Conservation (phyloP, 768 basidiomycete species). For the Podaxis sp. region DNA sequence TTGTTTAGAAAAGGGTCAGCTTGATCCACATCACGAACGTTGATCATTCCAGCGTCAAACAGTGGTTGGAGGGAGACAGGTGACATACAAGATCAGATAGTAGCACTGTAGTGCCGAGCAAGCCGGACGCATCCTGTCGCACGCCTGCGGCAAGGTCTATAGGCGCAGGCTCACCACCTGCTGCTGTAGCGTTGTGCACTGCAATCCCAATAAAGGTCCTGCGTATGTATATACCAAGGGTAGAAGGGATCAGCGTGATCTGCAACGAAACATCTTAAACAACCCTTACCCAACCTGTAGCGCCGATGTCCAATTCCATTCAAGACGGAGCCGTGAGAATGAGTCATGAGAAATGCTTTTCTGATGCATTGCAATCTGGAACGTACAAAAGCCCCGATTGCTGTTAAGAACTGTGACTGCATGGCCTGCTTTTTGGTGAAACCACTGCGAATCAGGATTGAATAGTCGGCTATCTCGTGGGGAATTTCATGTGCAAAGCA, state of each 20-base stretch:
- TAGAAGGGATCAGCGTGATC: conserved; percentile 21
- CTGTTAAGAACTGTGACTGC: conserved; percentile 91
- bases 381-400: conserved; percentile 88
- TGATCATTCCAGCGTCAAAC: conserved; percentile 2
- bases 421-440: conserved; percentile 91
- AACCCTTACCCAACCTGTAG: conserved; percentile 43
- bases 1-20: conserved; percentile 17
- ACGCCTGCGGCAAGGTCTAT: conserved; percentile 76
- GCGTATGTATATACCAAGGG: conserved; percentile 16
- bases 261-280: conserved; percentile 13
- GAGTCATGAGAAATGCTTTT: conserved; percentile 20
- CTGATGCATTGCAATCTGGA: conserved; percentile 19
- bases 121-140: conserved; percentile 69
- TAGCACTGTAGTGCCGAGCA: conserved; percentile 82
- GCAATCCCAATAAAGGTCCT: conserved; percentile 89
- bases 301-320: conserved; percentile 1
- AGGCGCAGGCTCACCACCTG: conserved; percentile 37
- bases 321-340: conserved; percentile 20
- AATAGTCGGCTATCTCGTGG: conserved; percentile 96
- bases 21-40: conserved; percentile 22
- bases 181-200: conserved; percentile 73
- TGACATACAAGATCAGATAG: conserved; percentile 75
- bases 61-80: conserved; percentile 6
- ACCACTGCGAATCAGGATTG: conserved; percentile 86
- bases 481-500: conserved; percentile 96